phyloP scores from a whole-genome alignment of 495 filamentous ascomycete genomes.

The Aspergillus nidulans region DNA sequence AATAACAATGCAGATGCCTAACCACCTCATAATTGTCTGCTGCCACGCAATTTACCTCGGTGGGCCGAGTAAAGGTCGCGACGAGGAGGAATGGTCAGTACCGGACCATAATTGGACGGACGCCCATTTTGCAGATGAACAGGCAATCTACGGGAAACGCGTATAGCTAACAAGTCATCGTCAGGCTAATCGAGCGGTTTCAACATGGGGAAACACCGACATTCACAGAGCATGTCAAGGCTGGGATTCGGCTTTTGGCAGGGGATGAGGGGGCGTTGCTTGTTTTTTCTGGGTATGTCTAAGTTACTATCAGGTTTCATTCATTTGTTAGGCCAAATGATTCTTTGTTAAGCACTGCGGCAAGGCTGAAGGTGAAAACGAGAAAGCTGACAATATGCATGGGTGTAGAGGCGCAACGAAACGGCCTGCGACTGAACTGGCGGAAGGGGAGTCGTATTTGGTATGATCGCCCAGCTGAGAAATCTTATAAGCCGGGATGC shows the following conservation, averaged over 20 bases:
- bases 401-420: slow-evolving; percentile 59
- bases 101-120: too few species aligned
- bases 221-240: slow-evolving; percentile 65
- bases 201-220: slow-evolving; percentile 69
- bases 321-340: too few species aligned
- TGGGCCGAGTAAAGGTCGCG: slow-evolving; percentile 51
- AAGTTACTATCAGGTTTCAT: too few species aligned
- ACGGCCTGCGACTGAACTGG: slow-evolving; percentile 39
- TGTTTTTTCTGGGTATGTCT: slow-evolving; percentile 63
- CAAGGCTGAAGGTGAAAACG: too few species aligned
- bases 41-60: slow-evolving; percentile 77
- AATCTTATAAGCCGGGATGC: too few species aligned
- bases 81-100: slow-evolving; percentile 71
- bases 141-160: too few species aligned
- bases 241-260: slow-evolving; percentile 51
- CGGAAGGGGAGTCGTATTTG: slow-evolving; percentile 67
- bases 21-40: slow-evolving; percentile 67
- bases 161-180: neutral
- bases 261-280: slow-evolving; percentile 42
- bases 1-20: neutral
- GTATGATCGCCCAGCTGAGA: slow-evolving; percentile 20
- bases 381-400: neutral
- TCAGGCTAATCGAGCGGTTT: slow-evolving; percentile 58
- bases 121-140: too few species aligned
- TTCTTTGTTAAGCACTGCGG: too few species aligned